phyloP scores from a whole-genome alignment of 225 moss, liverwort and hornwort species.

The Marchantia paleacea region DNA sequence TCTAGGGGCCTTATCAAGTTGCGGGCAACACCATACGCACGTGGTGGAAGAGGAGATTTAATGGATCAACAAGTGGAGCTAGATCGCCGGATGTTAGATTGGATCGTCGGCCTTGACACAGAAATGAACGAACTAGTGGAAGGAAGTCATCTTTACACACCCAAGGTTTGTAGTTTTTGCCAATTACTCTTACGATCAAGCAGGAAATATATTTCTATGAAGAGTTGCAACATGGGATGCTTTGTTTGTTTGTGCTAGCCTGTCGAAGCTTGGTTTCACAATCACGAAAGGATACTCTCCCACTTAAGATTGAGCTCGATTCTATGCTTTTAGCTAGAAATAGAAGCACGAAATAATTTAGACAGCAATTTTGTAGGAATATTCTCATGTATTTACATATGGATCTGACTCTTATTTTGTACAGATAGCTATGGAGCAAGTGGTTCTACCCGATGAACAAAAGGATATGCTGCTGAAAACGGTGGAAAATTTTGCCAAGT shows the following conservation, averaged over 20 bases:
- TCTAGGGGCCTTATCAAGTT: slow-evolving; percentile 59
- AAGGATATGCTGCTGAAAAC: slow-evolving; percentile 59
- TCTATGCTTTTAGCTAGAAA: no score
- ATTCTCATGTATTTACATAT: no score
- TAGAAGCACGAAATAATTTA: no score
- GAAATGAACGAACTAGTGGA: slow-evolving; percentile 73
- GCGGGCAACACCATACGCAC: slow-evolving; percentile 45
- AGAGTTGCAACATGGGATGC: no score
- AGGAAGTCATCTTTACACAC: slow-evolving; percentile 61
- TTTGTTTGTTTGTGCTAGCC: no score
- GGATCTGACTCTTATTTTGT: not conserved
- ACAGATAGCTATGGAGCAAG: slow-evolving; percentile 60
- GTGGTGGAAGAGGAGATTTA: slow-evolving; percentile 59
- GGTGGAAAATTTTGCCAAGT: slow-evolving; percentile 64
- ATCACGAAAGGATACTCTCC: no score
- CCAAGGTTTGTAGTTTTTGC: slow-evolving; percentile 34
- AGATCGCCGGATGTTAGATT: slow-evolving; percentile 61
- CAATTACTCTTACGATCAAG: no score
- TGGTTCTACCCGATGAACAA: slow-evolving; percentile 62
- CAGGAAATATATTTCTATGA: no score
- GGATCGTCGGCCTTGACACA: slow-evolving; percentile 67
- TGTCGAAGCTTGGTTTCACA: no score
- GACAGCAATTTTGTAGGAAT: no score
- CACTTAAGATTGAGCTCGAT: no score
- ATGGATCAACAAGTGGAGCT: slow-evolving; percentile 70